Evolutionary conservation across 768 basidiomycete genomes (phyloP), one percentile per base, ranked within the genome.

Genomic region (Mycena maculata): DNA sequence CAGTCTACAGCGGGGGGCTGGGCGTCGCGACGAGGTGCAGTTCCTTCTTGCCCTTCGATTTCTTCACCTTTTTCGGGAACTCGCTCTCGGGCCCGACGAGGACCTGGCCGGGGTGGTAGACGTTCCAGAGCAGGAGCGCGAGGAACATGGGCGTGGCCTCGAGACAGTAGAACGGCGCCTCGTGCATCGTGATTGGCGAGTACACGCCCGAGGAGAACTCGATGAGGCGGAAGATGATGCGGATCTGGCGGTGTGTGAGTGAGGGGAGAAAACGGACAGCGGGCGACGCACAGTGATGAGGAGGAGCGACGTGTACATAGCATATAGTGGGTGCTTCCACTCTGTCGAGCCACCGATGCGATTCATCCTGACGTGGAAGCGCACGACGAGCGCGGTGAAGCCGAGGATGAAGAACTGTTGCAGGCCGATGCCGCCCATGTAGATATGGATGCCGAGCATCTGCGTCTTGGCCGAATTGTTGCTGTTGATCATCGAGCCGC

Each of bases 371-470:
- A 44, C 28, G 49, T 75, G 71, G 65, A 65, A 71, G 23, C 56
- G 45, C 27, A 74, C 27, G 38, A 70, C 68, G 47, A 72, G 31
- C n/a, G 30, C 60, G 23, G 62, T 33, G 67, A 75, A 75, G 11
- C 54, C n/a, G 31, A 71, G 52, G 60, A 75, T 60, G 69, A 75
- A 74, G 53, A 65, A 70, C 36, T 75, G 45, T 47, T 75, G 74
- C 10, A 75, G 23, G 16, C 73, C 73, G 50, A 75, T 71, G 18
- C 74, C 74, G 49, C 66, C 74, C 71, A 72, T 72, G 64, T 75
- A 74, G 64, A 74, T 71, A 42, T 74, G 69, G 25, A 74, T 55
- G 1, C 71, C 71, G 4, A 70, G 18, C 1, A 39, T 30, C 0
- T 52, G 23, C 10, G 30, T 50, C 25, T 66, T 44, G 10, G 55